phyloP scores from a whole-genome alignment of 768 basidiomycete genomes.

The Agaricus subrufescens region DNA sequence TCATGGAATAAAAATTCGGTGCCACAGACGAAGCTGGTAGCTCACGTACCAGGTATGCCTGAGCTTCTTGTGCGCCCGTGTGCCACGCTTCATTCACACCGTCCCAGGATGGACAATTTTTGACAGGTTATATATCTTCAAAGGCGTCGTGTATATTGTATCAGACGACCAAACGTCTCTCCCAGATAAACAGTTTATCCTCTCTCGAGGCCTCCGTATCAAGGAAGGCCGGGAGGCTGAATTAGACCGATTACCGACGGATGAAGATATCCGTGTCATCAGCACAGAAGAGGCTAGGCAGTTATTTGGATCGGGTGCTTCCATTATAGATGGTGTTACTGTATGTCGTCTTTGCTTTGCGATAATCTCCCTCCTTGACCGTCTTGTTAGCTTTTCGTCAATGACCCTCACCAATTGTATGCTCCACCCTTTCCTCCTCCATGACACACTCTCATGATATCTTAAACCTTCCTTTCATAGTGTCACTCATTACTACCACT shows the following conservation, averaged over 20 bases:
- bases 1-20: conserved; percentile 34
- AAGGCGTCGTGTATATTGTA: conserved; percentile 81
- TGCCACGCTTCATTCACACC: conserved; percentile 1
- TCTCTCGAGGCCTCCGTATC: conserved; percentile 63
- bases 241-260: conserved; percentile 62
- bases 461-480: conserved; percentile 27
- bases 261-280: conserved; percentile 77
- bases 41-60: conserved; percentile 68
- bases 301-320: conserved; percentile 71
- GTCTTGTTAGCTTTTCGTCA: conserved; percentile 60
- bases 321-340: conserved; percentile 72
- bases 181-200: conserved; percentile 65
- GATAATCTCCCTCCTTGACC: neutral
- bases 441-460: neutral
- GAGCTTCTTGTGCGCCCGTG: neutral
- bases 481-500: conserved; percentile 92
- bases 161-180: conserved; percentile 62
- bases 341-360: conserved; percentile 29
- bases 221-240: conserved; percentile 51
- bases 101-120: conserved; percentile 84
- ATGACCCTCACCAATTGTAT: conserved; percentile 84
- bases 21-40: conserved; percentile 61
- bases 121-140: conserved; percentile 75
- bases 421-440: neutral
- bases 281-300: conserved; percentile 57